Evolutionary conservation across 768 basidiomycete genomes (phyloP), one percentile per base, ranked within the genome.

Genomic region (Suillus fuscotomentosus): DNA sequence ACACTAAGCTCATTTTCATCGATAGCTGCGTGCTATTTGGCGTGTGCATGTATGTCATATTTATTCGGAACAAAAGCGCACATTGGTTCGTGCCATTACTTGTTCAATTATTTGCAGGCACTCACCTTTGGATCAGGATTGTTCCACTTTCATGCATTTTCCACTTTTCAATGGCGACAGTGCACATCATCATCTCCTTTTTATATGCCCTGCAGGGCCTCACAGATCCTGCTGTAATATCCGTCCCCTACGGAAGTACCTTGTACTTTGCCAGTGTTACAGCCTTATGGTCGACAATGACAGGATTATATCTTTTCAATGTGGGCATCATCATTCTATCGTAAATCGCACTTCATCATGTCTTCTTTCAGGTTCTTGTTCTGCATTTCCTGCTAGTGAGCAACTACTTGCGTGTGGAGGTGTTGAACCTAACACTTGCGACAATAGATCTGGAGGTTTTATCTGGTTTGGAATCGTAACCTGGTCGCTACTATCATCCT

Each of bases 391-490:
- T 63, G 20, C 41, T 63, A 15, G 62, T 61, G n/a, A 45, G 20
- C 7, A n/a, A 17, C 39, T 41, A 6, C 43, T 41, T n/a, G 15
- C 5, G 8, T 60, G 13, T n/a, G 22, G 57, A 61, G 10, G 22
- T 56, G 27, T 41, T 34, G 8, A 14, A n/a, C 9, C 5, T 38
- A 41, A 62, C 56, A 45, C 27, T 34, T 10, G 27, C 22, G 13
- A 42, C 42, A 14, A 62, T 13, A 63, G 62, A 61, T 63, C 4
- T 63, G 62, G 62, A 63, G 41, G 39, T 34, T 63, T 41, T 63
- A 62, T 47, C n/a, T 61, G 36, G 27, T 63, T 24, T 63, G 34
- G 62, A 20, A 60, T 41, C 38, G 5, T 36, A 24, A 42, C 17
- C 42, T 60, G 62, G 9, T 61, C 39, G 17, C 61, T 9, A 2